phyloP scores from a whole-genome alignment of 805 yeast genomes.

The Myxozyma neglecta region DNA sequence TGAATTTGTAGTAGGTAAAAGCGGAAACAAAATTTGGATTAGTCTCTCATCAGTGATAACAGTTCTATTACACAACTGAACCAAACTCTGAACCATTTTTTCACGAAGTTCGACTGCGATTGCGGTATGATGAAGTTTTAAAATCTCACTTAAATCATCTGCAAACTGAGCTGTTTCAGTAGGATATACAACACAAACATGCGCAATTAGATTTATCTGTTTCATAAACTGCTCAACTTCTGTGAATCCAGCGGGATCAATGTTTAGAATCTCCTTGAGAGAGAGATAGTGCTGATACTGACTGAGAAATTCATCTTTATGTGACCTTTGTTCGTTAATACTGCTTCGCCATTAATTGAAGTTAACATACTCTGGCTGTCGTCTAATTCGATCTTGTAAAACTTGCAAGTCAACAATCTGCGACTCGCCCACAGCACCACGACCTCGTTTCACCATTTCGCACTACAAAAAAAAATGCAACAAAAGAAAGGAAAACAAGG shows the following conservation, averaged over 20 bases:
- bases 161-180: conserved; percentile 85
- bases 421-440: conserved; percentile 67
- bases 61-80: conserved; percentile 85
- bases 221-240: conserved; percentile 73
- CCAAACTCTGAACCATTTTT: conserved; percentile 83
- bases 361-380: conserved; percentile 70
- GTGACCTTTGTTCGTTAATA: conserved; percentile 48
- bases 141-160: conserved; percentile 66
- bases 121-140: conserved; percentile 74
- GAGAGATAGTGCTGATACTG: conserved; percentile 93
- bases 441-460: conserved; percentile 77
- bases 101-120: conserved; percentile 84
- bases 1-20: conserved; percentile 66
- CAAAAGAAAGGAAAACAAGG: no score
- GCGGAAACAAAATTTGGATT: conserved; percentile 85
- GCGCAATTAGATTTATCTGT: conserved; percentile 84
- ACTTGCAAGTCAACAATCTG: conserved; percentile 39
- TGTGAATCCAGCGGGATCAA: conserved; percentile 62
- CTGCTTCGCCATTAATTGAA: not conserved
- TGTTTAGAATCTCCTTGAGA: conserved; percentile 77
- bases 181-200: conserved; percentile 88
- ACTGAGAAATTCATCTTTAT: conserved; percentile 87
- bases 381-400: conserved; percentile 84
- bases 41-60: conserved; percentile 75
- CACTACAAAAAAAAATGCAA: no score